Conservation (phyloP, 345 rosid species). For the Acer campestre region DNA sequence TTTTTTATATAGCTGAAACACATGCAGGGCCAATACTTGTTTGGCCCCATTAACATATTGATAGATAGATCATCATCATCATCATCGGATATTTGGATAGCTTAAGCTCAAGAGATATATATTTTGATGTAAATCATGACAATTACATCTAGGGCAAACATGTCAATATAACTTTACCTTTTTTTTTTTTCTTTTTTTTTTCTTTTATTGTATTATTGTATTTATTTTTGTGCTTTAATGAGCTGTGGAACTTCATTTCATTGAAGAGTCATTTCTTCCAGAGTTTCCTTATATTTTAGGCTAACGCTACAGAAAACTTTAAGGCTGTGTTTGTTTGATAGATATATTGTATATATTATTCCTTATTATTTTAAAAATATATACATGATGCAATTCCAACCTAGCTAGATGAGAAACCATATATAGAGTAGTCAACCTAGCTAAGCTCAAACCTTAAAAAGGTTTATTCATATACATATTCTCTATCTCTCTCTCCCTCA, state of each 20-base stretch:
- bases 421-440: background rate
- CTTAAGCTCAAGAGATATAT: conserved; percentile 33
- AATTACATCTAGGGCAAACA: conserved; percentile 16
- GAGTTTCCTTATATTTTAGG: conserved; percentile 44
- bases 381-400: background rate
- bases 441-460: conserved; percentile 4
- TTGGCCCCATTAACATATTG: conserved; percentile 37
- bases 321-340: conserved; percentile 44
- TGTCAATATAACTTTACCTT: background rate
- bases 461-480: conserved; percentile 8
- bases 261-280: conserved; percentile 39
- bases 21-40: conserved; percentile 7
- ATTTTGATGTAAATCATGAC: conserved; percentile 26
- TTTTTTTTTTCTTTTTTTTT: background rate
- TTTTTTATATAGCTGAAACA: conserved; percentile 8
- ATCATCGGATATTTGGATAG: conserved; percentile 21
- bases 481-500: conserved; percentile 12
- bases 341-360: conserved; percentile 25
- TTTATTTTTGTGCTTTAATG: conserved; percentile 13
- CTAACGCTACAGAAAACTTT: conserved; percentile 37
- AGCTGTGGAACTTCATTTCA: conserved; percentile 41
- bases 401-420: background rate
- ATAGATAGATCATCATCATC: conserved; percentile 25
- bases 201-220: background rate
- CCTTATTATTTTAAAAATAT: background rate